These are phyloP conservation scores for Taiozyma sp. DNA, from an alignment of 1,139 yeast species.

Conservation along the genomic window DNA sequence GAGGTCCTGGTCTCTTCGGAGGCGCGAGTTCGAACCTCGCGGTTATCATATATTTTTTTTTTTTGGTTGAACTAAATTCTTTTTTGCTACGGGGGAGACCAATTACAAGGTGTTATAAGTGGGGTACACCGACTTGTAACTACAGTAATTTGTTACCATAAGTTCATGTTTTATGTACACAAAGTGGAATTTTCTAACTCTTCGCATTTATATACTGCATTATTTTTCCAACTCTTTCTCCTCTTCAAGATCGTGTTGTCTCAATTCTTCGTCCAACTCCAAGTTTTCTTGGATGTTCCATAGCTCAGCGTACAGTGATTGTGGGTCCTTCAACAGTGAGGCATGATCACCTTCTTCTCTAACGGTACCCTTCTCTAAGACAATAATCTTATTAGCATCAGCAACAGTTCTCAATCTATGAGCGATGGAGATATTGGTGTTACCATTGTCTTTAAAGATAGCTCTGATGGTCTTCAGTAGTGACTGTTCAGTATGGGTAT, in stretches of 20 bases:
- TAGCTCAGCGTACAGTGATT: conserved; percentile 65
- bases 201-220: neutral
- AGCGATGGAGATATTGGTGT: conserved; percentile 87
- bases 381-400: conserved; percentile 91
- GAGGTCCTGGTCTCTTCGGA: conserved; percentile 64
- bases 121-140: neutral
- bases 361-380: conserved; percentile 70
- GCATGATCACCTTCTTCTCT: conserved; percentile 84
- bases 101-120: too few relatives aligned
- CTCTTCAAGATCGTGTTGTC: neutral
- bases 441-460: conserved; percentile 49
- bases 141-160: neutral
- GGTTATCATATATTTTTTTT: conserved; percentile 42
- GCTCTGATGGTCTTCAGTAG: conserved; percentile 65
- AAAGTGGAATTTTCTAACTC: neutral
- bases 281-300: conserved; percentile 92
- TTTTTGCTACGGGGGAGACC: neutral
- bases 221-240: neutral
- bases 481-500: conserved; percentile 92
- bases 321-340: conserved; percentile 44
- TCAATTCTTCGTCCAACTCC: conserved; percentile 37
- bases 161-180: neutral
- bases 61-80: conserved; percentile 2
- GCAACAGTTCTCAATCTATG: conserved; percentile 92
- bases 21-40: conserved; percentile 66